Conservation (phyloP, 345 rosid species). For the Eutrema yunnanense region DNA sequence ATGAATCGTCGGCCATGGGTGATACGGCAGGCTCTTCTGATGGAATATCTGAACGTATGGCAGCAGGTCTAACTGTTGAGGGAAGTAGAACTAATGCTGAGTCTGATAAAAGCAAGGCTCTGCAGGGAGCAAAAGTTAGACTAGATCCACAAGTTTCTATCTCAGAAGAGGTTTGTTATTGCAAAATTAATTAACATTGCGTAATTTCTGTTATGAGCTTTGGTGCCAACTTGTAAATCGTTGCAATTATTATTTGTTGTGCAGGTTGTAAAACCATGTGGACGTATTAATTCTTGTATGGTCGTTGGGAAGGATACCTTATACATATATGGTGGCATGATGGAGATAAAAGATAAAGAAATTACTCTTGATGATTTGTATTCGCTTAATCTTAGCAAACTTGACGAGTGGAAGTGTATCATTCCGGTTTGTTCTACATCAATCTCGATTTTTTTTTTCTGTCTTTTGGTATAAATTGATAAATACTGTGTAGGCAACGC, state of each 20-base stretch:
- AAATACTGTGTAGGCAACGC: background rate
- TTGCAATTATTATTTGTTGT: conserved; percentile 13
- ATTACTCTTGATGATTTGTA: conserved; percentile 88
- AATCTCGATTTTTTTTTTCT: background rate
- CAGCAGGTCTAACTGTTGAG: conserved; percentile 33
- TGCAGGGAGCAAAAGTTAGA: conserved; percentile 36
- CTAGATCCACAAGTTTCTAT: conserved; percentile 43
- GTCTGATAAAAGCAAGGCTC: conserved; percentile 36
- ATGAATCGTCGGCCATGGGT: conserved; percentile 24
- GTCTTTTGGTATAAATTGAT: background rate
- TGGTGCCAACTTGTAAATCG: conserved; percentile 13
- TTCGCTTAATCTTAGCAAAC: conserved; percentile 94
- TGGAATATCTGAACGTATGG: conserved; percentile 47
- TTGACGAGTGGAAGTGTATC: conserved; percentile 97
- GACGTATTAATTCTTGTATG: conserved; percentile 90
- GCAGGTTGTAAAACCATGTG: conserved; percentile 91
- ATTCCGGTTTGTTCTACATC: conserved; percentile 66
- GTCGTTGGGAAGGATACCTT: conserved; percentile 86
- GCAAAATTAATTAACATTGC: background rate
- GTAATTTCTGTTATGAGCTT: background rate
- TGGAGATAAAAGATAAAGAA: conserved; percentile 90
- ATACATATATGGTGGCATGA: conserved; percentile 95
- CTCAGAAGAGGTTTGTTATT: conserved; percentile 62
- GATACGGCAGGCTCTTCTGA: conserved; percentile 43
- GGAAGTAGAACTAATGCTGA: conserved; percentile 29